A percentile compares a stretch with the other conserved stretches of the same genome.
These are phyloP conservation scores for Purshia tridentata DNA, from an alignment of 306 rosid genomes.

Conservation along the genomic window DNA sequence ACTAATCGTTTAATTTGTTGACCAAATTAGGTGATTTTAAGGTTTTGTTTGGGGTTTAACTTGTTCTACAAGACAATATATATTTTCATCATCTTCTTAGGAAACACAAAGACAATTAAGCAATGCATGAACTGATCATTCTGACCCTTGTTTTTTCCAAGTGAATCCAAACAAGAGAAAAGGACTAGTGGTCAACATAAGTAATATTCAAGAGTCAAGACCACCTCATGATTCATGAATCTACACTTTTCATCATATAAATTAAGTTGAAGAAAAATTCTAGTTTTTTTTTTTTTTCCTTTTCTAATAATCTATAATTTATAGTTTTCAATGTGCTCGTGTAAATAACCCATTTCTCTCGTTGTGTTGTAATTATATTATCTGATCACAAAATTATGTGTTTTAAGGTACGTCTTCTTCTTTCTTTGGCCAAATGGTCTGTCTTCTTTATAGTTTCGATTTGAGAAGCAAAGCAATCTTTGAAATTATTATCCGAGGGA, in stretches of 20 bases:
- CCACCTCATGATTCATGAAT: neutral
- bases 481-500: neutral
- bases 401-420: neutral
- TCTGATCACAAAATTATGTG: neutral
- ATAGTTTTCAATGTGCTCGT: too few species aligned
- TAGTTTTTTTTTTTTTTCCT: neutral
- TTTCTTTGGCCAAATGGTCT: neutral
- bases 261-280: too few species aligned
- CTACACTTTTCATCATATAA: too few species aligned
- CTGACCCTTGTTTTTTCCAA: neutral
- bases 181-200: neutral
- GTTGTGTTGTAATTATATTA: neutral
- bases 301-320: neutral
- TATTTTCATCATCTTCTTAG: neutral
- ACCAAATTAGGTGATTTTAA: conserved; percentile 32
- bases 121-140: neutral
- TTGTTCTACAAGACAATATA: neutral
- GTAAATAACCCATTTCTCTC: neutral
- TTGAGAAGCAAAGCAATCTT: neutral
- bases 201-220: neutral
- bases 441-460: neutral
- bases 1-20: conserved; percentile 38
- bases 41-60: neutral
- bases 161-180: neutral
- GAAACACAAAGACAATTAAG: neutral